These are phyloP conservation scores for Phanerochaete sordida DNA, from an alignment of 768 basidiomycete genomes.

Conservation along the genomic window DNA sequence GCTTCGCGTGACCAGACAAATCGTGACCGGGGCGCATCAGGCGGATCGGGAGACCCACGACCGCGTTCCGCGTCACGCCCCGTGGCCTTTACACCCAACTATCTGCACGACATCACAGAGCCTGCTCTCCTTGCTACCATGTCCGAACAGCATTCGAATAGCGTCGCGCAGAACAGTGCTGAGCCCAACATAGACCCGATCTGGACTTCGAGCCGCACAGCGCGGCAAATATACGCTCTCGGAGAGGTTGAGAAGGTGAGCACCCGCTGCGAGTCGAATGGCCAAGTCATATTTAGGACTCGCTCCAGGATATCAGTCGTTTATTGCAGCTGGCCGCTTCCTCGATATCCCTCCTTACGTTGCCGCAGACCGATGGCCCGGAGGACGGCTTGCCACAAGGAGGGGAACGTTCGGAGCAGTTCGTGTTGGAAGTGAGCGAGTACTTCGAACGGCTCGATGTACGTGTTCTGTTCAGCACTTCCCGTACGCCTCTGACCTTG, in stretches of 20 bases:
- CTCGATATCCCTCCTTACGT: constrained; percentile 71
- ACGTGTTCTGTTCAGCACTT: too few species aligned
- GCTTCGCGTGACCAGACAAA: not conserved
- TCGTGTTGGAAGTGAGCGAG: constrained; percentile 80
- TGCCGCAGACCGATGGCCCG: constrained; percentile 77
- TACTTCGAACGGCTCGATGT: constrained; percentile 84
- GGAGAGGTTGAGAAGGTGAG: constrained; percentile 77
- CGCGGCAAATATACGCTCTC: constrained; percentile 76
- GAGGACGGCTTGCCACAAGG: constrained; percentile 71
- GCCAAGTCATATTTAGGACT: not conserved
- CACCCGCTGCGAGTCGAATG: not conserved
- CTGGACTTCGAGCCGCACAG: constrained; percentile 78
- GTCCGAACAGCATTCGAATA: not conserved
- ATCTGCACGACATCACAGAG: too few species aligned
- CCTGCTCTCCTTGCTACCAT: not conserved
- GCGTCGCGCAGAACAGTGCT: not conserved
- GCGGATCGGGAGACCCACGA: not conserved
- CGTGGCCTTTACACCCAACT: not conserved
- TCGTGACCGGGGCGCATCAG: not conserved
- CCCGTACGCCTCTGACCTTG: too few species aligned
- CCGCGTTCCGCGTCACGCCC: not conserved
- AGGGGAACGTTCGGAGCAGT: constrained; percentile 81
- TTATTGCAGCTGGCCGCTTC: constrained; percentile 74
- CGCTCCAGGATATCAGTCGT: constrained; percentile 71
- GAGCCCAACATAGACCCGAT: constrained; percentile 62